Evolutionary conservation across 768 basidiomycete genomes (phyloP).

Genomic region (Serendipita sp.): DNA sequence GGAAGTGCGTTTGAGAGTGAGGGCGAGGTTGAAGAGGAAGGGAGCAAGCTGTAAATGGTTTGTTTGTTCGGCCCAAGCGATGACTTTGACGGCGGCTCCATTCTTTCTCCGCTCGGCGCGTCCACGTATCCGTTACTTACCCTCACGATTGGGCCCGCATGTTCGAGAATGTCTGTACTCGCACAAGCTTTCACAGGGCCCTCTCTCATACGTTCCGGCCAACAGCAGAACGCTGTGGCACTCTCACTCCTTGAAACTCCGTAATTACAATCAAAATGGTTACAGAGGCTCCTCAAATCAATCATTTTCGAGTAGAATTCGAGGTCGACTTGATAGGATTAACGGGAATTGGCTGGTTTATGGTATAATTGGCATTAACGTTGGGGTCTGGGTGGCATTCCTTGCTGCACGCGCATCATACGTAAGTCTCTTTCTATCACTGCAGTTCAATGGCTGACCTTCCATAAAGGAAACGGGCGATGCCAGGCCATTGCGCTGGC

Average conservation of each 20-base stretch:
- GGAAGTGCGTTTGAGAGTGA: neutral
- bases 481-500: constrained; percentile 25
- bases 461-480: constrained; percentile 17
- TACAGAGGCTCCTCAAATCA: neutral
- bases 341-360: constrained; percentile 39
- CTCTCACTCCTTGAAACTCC: neutral
- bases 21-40: neutral
- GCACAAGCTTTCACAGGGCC: no score
- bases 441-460: constrained; percentile 3
- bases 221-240: neutral
- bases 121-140: no score
- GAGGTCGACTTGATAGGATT: constrained; percentile 28
- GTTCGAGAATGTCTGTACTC: no score
- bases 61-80: neutral
- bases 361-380: constrained; percentile 48
- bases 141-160: no score
- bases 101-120: no score
- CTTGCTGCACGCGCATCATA: constrained; percentile 17
- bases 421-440: constrained; percentile 11
- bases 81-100: neutral
- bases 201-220: no score
- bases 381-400: constrained; percentile 45
- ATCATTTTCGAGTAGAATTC: neutral
- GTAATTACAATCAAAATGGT: neutral
- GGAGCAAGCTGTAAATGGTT: neutral